Evolutionary conservation across 768 basidiomycete genomes (phyloP).

Genomic region (Macrolepiota fuliginosa): DNA sequence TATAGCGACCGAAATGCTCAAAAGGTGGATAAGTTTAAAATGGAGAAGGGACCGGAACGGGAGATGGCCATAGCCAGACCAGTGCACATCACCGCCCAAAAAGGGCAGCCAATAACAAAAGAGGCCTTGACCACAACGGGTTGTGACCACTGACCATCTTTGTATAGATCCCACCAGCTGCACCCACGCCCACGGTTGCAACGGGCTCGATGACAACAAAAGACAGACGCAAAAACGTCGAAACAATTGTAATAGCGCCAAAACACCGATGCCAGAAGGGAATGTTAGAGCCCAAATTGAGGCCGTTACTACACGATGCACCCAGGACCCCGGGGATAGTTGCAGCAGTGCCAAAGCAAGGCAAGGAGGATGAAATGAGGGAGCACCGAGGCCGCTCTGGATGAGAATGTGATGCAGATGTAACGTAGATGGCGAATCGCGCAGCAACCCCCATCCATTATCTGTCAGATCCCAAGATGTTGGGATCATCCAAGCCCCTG

Average conservation of each 20-base stretch:
- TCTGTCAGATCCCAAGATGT: not conserved
- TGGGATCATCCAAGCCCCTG: too few relatives aligned
- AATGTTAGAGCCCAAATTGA: not conserved
- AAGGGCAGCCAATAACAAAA: not conserved
- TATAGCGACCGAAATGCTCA: too few relatives aligned
- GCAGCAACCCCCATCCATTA: not conserved
- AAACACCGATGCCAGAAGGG: not conserved
- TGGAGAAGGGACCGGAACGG: not conserved
- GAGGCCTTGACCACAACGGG: not conserved
- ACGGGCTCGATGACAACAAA: not conserved
- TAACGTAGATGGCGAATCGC: not conserved
- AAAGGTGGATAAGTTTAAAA: not conserved
- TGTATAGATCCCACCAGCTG: not conserved
- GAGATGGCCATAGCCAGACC: not conserved
- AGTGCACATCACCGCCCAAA: not conserved
- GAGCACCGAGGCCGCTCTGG: not conserved
- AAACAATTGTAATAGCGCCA: not conserved
- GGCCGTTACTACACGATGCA: not conserved
- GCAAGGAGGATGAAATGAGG: not conserved
- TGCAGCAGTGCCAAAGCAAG: not conserved
- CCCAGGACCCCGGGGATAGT: not conserved
- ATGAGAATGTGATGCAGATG: not conserved
- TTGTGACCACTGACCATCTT: not conserved
- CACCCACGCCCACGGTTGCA: constrained; percentile 4
- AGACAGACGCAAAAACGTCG: not conserved